phyloP scores from a whole-genome alignment of 805 yeast genomes.

The Cyberlindnera japonica region DNA sequence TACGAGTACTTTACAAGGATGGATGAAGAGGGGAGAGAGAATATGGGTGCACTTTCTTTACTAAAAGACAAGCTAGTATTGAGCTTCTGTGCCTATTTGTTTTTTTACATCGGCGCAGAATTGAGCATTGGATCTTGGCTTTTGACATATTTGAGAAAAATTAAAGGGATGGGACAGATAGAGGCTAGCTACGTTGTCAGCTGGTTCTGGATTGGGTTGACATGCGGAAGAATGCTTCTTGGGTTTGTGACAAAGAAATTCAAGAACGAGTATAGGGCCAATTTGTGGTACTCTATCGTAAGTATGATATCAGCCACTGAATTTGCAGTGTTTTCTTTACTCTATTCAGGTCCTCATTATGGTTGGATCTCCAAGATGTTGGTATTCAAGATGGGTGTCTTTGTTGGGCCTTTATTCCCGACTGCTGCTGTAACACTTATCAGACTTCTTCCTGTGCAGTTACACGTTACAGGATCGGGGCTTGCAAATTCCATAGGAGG shows the following conservation, averaged over 20 bases:
- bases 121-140: constrained; percentile 71
- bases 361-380: constrained; percentile 11
- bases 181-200: constrained; percentile 61
- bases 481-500: constrained; percentile 78
- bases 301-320: constrained; percentile 31
- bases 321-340: constrained; percentile 16
- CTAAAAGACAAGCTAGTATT: constrained; percentile 37
- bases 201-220: constrained; percentile 70
- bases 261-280: constrained; percentile 40
- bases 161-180: constrained; percentile 44
- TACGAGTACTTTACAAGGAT: constrained; percentile 25
- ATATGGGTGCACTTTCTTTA: constrained; percentile 14
- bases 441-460: constrained; percentile 54
- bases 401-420: constrained; percentile 71
- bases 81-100: constrained; percentile 48
- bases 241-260: constrained; percentile 53
- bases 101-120: constrained; percentile 68
- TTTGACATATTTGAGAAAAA: constrained; percentile 55
- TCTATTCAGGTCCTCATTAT: constrained; percentile 8
- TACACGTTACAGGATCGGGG: constrained; percentile 68
- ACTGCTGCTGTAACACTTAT: constrained; percentile 65
- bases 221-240: constrained; percentile 56
- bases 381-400: constrained; percentile 47
- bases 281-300: constrained; percentile 31
- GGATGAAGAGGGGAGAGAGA: constrained; percentile 21